These are phyloP conservation scores for Syncephalastrum monosporum DNA, from an alignment of 371 early-diverging fungal species.

Conservation along the genomic window DNA sequence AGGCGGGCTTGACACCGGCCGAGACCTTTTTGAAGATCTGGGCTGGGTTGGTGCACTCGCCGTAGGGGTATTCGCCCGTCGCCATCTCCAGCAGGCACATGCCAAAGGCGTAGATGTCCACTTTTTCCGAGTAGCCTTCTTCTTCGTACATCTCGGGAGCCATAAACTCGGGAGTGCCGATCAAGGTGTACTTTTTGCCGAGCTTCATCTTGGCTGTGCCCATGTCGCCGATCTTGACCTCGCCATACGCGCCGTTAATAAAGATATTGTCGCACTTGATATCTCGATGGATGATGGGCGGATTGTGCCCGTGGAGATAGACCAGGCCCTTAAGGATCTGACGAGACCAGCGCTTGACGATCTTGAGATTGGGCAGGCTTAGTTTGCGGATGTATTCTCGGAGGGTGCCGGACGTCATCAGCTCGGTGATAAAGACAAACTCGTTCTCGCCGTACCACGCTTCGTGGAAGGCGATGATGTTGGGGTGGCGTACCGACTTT, in stretches of 20 bases:
- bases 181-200: slow-evolving; percentile 74
- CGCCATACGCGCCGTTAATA: slow-evolving; percentile 77
- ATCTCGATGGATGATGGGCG: slow-evolving; percentile 83
- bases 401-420: slow-evolving; percentile 82
- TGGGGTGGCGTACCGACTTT: slow-evolving; percentile 69
- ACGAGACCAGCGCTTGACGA: slow-evolving; percentile 68
- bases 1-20: slow-evolving; percentile 65
- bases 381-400: slow-evolving; percentile 59
- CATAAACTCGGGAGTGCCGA: slow-evolving; percentile 84
- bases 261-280: slow-evolving; percentile 80
- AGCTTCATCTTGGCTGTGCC: slow-evolving; percentile 76
- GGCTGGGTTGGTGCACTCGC: slow-evolving; percentile 75
- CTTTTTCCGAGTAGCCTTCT: slow-evolving; percentile 73
- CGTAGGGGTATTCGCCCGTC: slow-evolving; percentile 79
- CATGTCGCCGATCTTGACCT: slow-evolving; percentile 84
- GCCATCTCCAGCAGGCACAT: slow-evolving; percentile 81
- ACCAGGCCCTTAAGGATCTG: slow-evolving; percentile 75
- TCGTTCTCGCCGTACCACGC: slow-evolving; percentile 64
- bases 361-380: slow-evolving; percentile 57
- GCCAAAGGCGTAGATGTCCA: slow-evolving; percentile 87
- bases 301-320: slow-evolving; percentile 73
- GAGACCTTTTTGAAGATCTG: slow-evolving; percentile 73
- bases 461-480: slow-evolving; percentile 75
- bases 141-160: slow-evolving; percentile 81
- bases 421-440: slow-evolving; percentile 78